A percentile compares a stretch with the other conserved stretches of the same genome.
Evolutionary conservation across 225 moss, liverwort and hornwort genomes (phyloP).

Genomic region (Anthoceros angustus): DNA sequence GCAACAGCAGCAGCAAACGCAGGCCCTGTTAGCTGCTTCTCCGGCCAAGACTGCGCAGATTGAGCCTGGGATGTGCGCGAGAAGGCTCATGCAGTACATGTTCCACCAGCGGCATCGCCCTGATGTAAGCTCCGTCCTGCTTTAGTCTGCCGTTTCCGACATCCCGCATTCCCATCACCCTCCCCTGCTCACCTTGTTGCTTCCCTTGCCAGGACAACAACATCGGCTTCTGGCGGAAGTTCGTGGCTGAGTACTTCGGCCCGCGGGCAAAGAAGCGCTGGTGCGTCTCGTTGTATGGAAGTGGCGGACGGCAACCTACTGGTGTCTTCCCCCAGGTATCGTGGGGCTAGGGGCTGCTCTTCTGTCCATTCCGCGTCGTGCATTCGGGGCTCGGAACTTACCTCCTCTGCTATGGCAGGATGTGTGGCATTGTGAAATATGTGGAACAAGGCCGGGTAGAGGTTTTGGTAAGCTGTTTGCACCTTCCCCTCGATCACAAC

Average conservation of each 20-base stretch:
- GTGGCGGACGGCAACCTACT: constrained; percentile 94
- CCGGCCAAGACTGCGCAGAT: constrained; percentile 54
- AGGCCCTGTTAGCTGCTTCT: constrained; percentile 13
- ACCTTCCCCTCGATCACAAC: background rate
- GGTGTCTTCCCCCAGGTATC: constrained; percentile 96
- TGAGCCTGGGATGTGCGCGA: constrained; percentile 72
- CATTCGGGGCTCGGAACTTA: background rate
- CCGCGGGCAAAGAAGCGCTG: constrained; percentile 89
- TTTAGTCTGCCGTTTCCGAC: background rate
- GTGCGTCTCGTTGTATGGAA: constrained; percentile 94
- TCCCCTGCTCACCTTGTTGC: background rate
- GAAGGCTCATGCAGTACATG: constrained; percentile 80
- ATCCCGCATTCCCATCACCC: background rate
- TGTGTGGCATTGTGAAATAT: constrained; percentile 53
- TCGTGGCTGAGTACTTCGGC: constrained; percentile 79
- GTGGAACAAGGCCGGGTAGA: constrained; percentile 35
- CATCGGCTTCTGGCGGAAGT: constrained; percentile 87
- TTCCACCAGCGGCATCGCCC: constrained; percentile 96
- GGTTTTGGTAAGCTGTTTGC: constrained; percentile 33
- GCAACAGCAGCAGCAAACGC: background rate
- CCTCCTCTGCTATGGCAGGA: constrained; percentile 13
- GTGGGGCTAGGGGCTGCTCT: background rate
- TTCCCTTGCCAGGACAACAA: constrained; percentile 67
- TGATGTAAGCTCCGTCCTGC: constrained; percentile 27
- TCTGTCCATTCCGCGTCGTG: background rate